Evolutionary conservation across 768 basidiomycete species (phyloP).

Genomic region (Paxillus ammoniavirescens): DNA sequence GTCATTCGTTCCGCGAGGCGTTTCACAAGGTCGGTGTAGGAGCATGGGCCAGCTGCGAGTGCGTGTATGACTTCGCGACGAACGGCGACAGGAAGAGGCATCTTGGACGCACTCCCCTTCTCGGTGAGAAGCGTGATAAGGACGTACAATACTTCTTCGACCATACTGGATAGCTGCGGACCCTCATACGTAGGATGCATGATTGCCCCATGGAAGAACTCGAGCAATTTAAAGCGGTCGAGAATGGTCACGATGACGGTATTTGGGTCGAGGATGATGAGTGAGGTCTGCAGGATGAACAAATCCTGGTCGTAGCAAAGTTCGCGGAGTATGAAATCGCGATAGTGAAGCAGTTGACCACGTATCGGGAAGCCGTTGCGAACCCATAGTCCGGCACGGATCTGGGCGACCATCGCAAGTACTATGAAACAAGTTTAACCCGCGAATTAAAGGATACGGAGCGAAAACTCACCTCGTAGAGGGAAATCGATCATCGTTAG

Average conservation of each 20-base stretch:
- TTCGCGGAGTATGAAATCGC: constrained; percentile 94
- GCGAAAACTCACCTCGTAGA: constrained; percentile 62
- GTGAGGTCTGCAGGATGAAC: constrained; percentile 83
- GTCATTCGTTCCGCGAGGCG: constrained; percentile 86
- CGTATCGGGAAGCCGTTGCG: constrained; percentile 96
- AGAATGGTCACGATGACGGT: constrained; percentile 83
- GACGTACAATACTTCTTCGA: constrained; percentile 88
- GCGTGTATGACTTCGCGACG: constrained; percentile 88
- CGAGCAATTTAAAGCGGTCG: constrained; percentile 81
- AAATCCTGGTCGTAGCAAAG: constrained; percentile 96
- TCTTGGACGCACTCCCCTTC: constrained; percentile 66
- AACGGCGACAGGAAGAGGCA: constrained; percentile 62
- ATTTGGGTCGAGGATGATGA: constrained; percentile 77
- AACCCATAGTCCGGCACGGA: constrained; percentile 94
- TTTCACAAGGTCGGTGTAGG: constrained; percentile 89
- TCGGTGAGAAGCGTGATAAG: constrained; percentile 87
- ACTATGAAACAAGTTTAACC: constrained; percentile 42
- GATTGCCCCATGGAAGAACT: constrained; percentile 70
- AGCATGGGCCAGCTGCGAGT: constrained; percentile 81
- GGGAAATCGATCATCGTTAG: constrained; percentile 86
- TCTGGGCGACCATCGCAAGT: constrained; percentile 89
- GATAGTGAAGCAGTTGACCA: constrained; percentile 92
- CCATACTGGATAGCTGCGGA: constrained; percentile 74
- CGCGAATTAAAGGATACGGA: too few species aligned
- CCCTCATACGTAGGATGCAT: constrained; percentile 63